Conservation (phyloP, 495 filamentous ascomycete genomes). For the Aspergillus coremiiformis region DNA sequence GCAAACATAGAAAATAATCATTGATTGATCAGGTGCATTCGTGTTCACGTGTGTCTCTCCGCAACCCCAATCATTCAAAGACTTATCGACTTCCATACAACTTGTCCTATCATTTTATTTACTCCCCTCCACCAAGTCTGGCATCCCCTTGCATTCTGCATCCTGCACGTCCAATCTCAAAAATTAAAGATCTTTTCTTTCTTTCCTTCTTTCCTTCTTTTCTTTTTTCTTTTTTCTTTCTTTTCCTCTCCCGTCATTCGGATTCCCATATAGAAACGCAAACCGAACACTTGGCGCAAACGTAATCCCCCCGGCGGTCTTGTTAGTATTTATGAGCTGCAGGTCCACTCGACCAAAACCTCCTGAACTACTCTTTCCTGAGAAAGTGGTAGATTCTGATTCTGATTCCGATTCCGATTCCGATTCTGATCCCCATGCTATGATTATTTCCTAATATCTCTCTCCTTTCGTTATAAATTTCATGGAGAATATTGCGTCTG, state of each 20-base stretch:
- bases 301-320: not conserved
- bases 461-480: not conserved
- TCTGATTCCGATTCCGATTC: not conserved
- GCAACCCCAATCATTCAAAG: too few relatives aligned
- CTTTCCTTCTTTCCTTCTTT: not conserved
- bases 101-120: not conserved
- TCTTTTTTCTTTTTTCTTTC: not conserved
- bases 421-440: not conserved
- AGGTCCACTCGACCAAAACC: not conserved
- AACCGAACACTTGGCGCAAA: not conserved
- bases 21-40: too few relatives aligned
- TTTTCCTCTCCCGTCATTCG: not conserved
- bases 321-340: not conserved
- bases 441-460: not conserved
- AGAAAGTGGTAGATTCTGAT: not conserved
- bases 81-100: too few relatives aligned
- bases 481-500: conserved; percentile 1
- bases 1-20: too few relatives aligned
- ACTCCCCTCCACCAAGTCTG: not conserved
- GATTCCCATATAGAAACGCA: not conserved
- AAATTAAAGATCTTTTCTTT: not conserved
- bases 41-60: too few relatives aligned
- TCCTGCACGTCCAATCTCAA: not conserved
- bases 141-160: not conserved
- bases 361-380: not conserved